Conservation (phyloP, 1,284 basidiomycete genomes). For the Cutaneotrichosporon sp. region DNA sequence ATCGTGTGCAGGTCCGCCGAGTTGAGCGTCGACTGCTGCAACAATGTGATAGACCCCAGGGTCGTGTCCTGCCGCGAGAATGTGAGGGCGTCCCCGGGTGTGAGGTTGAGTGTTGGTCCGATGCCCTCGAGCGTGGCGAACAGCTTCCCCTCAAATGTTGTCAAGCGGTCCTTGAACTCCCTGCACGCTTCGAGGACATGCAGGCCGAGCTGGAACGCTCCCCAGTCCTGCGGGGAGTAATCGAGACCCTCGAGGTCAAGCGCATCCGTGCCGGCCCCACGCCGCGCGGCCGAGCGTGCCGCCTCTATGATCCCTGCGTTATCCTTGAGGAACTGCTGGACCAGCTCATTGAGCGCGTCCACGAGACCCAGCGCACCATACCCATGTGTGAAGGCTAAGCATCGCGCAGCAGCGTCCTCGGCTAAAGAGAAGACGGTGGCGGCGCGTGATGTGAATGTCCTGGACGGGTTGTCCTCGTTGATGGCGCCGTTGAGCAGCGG, state of each 20-base stretch:
- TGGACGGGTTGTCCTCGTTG: constrained; percentile 56
- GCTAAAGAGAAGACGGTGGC: constrained; percentile 68
- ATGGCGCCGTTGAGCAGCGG: constrained; percentile 42
- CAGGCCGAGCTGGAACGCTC: constrained; percentile 72
- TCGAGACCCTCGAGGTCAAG: constrained; percentile 53
- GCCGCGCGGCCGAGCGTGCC: constrained; percentile 1
- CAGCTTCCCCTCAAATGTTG: constrained; percentile 64
- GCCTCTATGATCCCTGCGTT: constrained; percentile 48
- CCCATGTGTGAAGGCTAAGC: constrained; percentile 75
- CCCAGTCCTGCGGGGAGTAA: constrained; percentile 81
- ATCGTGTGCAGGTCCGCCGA: constrained; percentile 67
- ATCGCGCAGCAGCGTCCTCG: constrained; percentile 71
- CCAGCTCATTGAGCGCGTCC: constrained; percentile 64
- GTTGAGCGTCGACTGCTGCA: constrained; percentile 77
- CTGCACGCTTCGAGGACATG: constrained; percentile 73
- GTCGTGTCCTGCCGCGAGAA: constrained; percentile 58
- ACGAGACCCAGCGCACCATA: constrained; percentile 71
- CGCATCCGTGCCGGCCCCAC: constrained; percentile 23
- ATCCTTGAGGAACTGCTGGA: constrained; percentile 64
- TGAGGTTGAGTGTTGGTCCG: constrained; percentile 57
- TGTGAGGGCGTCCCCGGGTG: constrained; percentile 54
- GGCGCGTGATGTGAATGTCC: constrained; percentile 64
- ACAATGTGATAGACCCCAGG: constrained; percentile 63
- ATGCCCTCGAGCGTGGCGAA: constrained; percentile 58
- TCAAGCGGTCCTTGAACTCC: constrained; percentile 62